Conservation (phyloP, 2,329 filamentous ascomycete genomes). For the Fusarium annulatum region DNA sequence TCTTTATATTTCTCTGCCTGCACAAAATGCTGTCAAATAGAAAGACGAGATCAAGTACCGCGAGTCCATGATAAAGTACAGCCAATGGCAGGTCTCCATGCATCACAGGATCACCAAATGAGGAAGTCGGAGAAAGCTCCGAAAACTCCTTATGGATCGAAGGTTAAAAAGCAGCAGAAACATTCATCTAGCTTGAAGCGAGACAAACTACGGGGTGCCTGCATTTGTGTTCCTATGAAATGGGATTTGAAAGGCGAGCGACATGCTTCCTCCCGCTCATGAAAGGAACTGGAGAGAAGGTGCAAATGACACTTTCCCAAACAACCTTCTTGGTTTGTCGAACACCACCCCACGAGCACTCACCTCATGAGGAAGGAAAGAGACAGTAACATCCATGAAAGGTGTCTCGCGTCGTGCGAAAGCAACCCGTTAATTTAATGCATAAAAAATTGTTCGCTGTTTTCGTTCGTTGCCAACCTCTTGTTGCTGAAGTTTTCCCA, state of each 20-base stretch:
- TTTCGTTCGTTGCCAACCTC: background rate
- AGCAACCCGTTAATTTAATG: too few relatives aligned
- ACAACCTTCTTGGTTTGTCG: background rate
- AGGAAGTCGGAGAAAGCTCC: slow-evolving; percentile 41
- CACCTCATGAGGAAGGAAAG: background rate
- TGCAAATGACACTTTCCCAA: background rate
- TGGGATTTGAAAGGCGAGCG: background rate
- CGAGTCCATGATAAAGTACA: background rate
- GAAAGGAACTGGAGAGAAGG: background rate
- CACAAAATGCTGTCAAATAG: background rate
- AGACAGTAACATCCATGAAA: background rate
- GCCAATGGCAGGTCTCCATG: slow-evolving; percentile 24
- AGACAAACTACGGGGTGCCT: background rate
- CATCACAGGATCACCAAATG: slow-evolving; percentile 3
- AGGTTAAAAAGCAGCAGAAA: background rate
- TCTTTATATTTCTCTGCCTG: background rate
- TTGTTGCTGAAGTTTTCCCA: background rate
- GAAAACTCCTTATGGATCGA: slow-evolving; percentile 39
- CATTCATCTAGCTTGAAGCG: background rate
- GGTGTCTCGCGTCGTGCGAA: too few relatives aligned
- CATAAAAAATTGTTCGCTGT: background rate
- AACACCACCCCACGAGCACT: background rate
- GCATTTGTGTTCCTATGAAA: background rate
- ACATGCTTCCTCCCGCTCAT: background rate
- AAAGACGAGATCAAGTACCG: background rate